Evolutionary conservation across 2,329 filamentous ascomycete species (phyloP).

Genomic region (Verticillium albo-atrum): DNA sequence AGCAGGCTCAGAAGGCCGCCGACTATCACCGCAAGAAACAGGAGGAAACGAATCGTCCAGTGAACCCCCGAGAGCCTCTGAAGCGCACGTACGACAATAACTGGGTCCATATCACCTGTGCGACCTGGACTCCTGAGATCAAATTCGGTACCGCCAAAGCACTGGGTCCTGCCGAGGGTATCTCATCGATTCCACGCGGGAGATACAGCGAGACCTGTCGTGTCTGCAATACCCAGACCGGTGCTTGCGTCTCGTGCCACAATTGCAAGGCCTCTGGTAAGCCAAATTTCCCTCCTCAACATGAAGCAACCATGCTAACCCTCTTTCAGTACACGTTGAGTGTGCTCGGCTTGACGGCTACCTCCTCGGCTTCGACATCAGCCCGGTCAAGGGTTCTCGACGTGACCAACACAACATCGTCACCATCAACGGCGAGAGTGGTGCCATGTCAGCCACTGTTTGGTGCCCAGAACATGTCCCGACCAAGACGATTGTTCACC

Average conservation of each 20-base stretch:
- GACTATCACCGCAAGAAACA: conserved; percentile 83
- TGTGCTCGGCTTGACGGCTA: conserved; percentile 85
- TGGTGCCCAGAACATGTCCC: conserved; percentile 90
- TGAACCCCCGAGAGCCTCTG: conserved; percentile 81
- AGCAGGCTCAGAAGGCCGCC: conserved; percentile 72
- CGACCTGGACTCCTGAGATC: conserved; percentile 86
- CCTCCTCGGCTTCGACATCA: conserved; percentile 83
- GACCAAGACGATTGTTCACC: conserved; percentile 68
- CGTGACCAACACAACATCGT: conserved; percentile 78
- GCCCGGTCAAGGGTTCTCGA: conserved; percentile 82
- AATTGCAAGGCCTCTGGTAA: conserved; percentile 57
- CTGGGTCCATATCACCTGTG: conserved; percentile 95
- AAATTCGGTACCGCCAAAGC: conserved; percentile 84
- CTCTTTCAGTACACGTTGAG: conserved; percentile 70
- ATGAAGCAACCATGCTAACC: not conserved
- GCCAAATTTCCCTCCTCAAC: conserved; percentile 13
- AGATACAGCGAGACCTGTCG: conserved; percentile 78
- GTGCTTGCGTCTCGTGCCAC: conserved; percentile 82
- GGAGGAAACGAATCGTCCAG: conserved; percentile 75
- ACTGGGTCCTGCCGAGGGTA: conserved; percentile 83
- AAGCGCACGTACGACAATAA: conserved; percentile 96
- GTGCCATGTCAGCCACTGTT: conserved; percentile 76
- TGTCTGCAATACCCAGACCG: conserved; percentile 67
- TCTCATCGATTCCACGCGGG: conserved; percentile 71
- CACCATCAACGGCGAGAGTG: conserved; percentile 74